Evolutionary conservation across 495 filamentous ascomycete genomes (phyloP).

Genomic region (Neohortaea acidophila): DNA sequence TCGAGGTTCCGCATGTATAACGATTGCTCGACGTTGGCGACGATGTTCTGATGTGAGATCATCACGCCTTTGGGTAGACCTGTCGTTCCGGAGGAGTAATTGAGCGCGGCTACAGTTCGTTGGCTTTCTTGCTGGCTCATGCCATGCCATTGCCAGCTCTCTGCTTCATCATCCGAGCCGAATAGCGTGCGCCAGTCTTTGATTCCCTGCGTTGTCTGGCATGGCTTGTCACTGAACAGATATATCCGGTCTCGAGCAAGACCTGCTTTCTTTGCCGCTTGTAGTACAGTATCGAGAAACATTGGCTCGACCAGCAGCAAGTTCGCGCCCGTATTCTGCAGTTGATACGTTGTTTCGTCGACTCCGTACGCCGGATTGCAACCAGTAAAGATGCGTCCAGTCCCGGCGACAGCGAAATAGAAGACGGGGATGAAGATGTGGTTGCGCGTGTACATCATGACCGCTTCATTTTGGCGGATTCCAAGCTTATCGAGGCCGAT

Average conservation of each 20-base stretch:
- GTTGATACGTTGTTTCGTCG: conserved; percentile 22
- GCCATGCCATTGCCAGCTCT: conserved; percentile 32
- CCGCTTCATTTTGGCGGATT: conserved; percentile 28
- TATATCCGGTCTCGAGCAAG: conserved; percentile 32
- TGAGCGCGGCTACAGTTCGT: conserved; percentile 29
- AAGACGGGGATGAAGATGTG: conserved; percentile 35
- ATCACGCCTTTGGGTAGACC: conserved; percentile 31
- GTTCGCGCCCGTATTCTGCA: conserved; percentile 28
- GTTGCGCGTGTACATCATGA: conserved; percentile 33
- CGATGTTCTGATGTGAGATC: conserved; percentile 29
- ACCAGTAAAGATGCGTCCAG: conserved; percentile 28
- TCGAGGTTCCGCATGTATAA: conserved; percentile 25
- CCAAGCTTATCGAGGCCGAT: conserved; percentile 28
- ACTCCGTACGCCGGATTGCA: conserved; percentile 26
- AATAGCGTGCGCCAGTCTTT: conserved; percentile 37
- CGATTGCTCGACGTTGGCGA: conserved; percentile 28
- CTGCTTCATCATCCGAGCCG: conserved; percentile 30
- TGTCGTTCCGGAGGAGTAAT: conserved; percentile 35
- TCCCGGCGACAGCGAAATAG: conserved; percentile 32
- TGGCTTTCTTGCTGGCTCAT: conserved; percentile 26
- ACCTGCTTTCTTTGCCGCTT: conserved; percentile 30
- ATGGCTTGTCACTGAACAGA: conserved; percentile 34
- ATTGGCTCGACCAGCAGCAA: conserved; percentile 28
- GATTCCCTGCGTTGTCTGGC: conserved; percentile 22
- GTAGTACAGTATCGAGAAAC: conserved; percentile 24